These are phyloP conservation scores for Cetraspora pellucida DNA, from an alignment of 192 early-diverging fungal species.

Conservation along the genomic window DNA sequence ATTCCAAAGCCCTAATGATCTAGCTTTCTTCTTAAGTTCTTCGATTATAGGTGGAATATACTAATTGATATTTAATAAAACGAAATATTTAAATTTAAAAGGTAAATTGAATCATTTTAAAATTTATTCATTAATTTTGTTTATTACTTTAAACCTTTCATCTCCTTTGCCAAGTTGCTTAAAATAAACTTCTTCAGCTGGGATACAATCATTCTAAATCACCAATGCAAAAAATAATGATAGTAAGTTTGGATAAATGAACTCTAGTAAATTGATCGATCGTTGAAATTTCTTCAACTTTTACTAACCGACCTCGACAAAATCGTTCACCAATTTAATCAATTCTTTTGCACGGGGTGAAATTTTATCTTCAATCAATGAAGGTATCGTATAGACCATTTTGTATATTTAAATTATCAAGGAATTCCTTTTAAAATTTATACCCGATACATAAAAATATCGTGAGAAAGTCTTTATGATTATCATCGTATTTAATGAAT, in stretches of 20 bases:
- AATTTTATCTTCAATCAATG: constrained; percentile 40
- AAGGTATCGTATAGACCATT: constrained; percentile 30
- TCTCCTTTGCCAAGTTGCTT: constrained; percentile 72
- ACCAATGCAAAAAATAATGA: constrained; percentile 3
- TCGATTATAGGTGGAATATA: constrained; percentile 85
- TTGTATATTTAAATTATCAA: not conserved
- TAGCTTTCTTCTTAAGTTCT: constrained; percentile 85
- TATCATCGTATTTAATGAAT: too few relatives aligned
- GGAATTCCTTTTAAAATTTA: too few relatives aligned
- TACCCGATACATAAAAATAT: too few relatives aligned
- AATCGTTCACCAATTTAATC: constrained; percentile 58
- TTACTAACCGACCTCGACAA: constrained; percentile 55
- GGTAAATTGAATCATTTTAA: not conserved
- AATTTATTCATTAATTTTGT: not conserved
- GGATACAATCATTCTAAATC: constrained; percentile 87
- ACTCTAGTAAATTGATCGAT: not conserved
- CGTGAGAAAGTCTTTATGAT: too few relatives aligned
- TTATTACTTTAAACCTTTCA: constrained; percentile 79
- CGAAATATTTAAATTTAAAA: not conserved
- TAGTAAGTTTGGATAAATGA: not conserved
- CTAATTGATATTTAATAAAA: constrained; percentile 39
- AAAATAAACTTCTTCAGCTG: constrained; percentile 79
- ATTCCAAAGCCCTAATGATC: constrained; percentile 93
- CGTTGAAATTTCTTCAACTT: not conserved
- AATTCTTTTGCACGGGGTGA: constrained; percentile 59